Base-by-base conservation (phyloP, 192 early-diverging fungal species). In the Paraglomus brasilianum region DNA sequence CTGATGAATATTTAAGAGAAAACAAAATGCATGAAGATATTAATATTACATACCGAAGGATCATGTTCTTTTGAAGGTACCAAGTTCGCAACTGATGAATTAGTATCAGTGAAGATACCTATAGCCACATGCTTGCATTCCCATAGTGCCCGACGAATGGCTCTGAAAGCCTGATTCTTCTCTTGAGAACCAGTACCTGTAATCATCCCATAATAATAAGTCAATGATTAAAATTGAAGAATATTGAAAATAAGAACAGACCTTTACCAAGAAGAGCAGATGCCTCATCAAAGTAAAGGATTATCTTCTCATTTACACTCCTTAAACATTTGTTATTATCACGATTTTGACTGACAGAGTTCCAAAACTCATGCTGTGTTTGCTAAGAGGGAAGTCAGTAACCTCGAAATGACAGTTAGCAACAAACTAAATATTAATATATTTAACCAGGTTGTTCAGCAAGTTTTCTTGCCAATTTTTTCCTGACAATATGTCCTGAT, bases 41-140 rank as follows among this genome's bases (percentile, higher is more conserved):
- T n/a, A n/a, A n/a, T n/a, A n/a, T 11, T 55, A 17, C 52, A 6
- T 55, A 55, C 52, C 17, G 52, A 55, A 55, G 52, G 52, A 55
- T 55, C 52, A 6, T 11, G 7, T 55, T 55, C 52, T 55, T 55
- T 55, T 24, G 8, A 17, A 17, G 52, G 52, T 55, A 17, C 52
- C 52, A 55, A 55, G 17, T 55, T 55, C 8, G 17, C 52, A 55
- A 55, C 17, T 11, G 17, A 11, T 11, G 52, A 55, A 17, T 55
- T 55, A 11, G 52, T 55, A 17, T 55, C 52, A 55, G 52, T 55
- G 7, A 55, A 55, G 52, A 55, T 55, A 7, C 52, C 52, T 11
- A 55, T 24, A 11, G 17, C 52, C 7, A 6, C 7, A 55, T 11
- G 17, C 8, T 17, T 17, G 17, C 24, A 11, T 11, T 7, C 52